Evolutionary conservation across 2,329 filamentous ascomycete species (phyloP).

Genomic region (Trichoderma koningiopsis): DNA sequence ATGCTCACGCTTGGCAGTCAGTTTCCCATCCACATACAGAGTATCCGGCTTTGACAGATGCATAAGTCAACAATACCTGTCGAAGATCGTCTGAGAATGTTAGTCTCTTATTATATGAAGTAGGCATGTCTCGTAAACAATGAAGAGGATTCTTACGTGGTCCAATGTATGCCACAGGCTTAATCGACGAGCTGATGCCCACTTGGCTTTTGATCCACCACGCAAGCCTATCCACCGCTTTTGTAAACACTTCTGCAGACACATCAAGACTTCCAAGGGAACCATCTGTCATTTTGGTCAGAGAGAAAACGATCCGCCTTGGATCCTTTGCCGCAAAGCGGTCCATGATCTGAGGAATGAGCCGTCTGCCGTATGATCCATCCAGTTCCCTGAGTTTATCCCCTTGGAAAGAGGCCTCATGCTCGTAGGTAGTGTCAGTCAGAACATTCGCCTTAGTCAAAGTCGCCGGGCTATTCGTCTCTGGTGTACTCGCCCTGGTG

Average conservation of each 20-base stretch:
- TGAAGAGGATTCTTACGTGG: background rate
- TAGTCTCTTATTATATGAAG: background rate
- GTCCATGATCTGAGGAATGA: conserved; percentile 6
- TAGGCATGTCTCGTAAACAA: background rate
- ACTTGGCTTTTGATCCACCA: background rate
- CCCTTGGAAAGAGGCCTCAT: background rate
- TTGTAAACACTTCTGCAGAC: background rate
- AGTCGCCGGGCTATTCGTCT: background rate
- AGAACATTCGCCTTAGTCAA: background rate
- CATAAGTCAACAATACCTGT: background rate
- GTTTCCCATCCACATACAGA: background rate
- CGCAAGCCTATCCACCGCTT: background rate
- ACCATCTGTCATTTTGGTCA: background rate
- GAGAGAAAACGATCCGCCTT: background rate
- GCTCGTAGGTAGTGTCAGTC: background rate
- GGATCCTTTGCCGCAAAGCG: background rate
- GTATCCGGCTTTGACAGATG: background rate
- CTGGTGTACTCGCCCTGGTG: background rate
- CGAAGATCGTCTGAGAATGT: background rate
- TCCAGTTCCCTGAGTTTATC: background rate
- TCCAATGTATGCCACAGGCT: background rate
- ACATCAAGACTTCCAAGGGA: background rate
- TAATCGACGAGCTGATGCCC: background rate
- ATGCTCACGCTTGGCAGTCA: background rate
- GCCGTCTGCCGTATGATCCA: background rate